Evolutionary conservation across 371 early-diverging fungal species (phyloP).

Genomic region (Aphelidium insulamus): DNA sequence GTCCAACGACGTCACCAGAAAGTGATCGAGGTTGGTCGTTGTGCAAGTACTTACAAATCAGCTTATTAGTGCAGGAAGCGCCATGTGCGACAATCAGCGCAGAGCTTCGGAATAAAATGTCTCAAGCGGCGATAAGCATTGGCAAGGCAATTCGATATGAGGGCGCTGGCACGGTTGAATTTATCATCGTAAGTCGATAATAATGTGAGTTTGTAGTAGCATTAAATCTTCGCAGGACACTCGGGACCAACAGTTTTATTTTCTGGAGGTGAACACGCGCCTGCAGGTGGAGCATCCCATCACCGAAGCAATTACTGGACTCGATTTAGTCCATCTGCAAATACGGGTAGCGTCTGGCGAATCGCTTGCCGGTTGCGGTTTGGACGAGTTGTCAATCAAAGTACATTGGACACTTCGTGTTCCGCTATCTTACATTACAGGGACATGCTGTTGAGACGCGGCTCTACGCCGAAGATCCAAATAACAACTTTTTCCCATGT

Average conservation of each 20-base stretch:
- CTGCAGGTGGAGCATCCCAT: conserved; percentile 90
- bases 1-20: conserved; percentile 18
- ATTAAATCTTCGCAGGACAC: conserved; percentile 13
- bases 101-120: conserved; percentile 22
- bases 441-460: conserved; percentile 66
- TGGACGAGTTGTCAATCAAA: conserved; percentile 5
- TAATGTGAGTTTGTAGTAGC: neutral
- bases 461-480: conserved; percentile 63
- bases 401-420: conserved; percentile 4
- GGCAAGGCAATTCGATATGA: conserved; percentile 30
- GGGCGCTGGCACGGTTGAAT: conserved; percentile 65
- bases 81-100: conserved; percentile 28
- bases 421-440: conserved; percentile 8
- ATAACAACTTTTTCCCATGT: conserved; percentile 12
- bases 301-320: conserved; percentile 72
- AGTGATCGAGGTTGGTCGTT: conserved; percentile 9
- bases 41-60: neutral
- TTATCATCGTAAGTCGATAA: conserved; percentile 27
- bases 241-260: conserved; percentile 42
- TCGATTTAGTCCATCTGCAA: conserved; percentile 84
- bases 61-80: conserved; percentile 15
- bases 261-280: conserved; percentile 63
- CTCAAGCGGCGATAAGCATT: conserved; percentile 26
- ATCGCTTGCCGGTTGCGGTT: neutral
- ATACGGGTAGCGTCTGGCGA: conserved; percentile 37